Evolutionary conservation across 2,329 filamentous ascomycete species (phyloP), one percentile per base, ranked within the genome.

Genomic region (Massarina eburnea): DNA sequence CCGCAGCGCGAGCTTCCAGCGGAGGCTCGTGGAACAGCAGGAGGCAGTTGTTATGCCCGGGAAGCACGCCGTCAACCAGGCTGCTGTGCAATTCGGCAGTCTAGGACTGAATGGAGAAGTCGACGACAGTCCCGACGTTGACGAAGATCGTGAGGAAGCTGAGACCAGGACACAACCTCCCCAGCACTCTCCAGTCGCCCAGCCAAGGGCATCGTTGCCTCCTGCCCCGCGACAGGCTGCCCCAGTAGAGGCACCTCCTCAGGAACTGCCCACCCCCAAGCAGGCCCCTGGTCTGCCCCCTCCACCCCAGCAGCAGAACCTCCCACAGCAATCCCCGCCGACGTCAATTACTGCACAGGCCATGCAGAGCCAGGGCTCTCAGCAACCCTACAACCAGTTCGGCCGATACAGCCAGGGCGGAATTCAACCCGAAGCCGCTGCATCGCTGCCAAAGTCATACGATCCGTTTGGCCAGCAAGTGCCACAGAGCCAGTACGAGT

Each of bases 21-120:
- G 92, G 56, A 88, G 90, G 62, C 81, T 96, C 43, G 79, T 95
- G 63, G 91, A 97, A 61, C 94, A 99, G 68, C 91, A 96, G 71
- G 94, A 99, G 75, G 90, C 94, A 48, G 94, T 99, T 32, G 91
- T 96, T 55, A 96, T 99, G 92, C 94, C 94, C 36, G 91, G 89
- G 49, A 96, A 96, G 76, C 91, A 94, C 58, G 91, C 94, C 42
- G 88, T 99, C 21, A 92, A 97, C 68, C 86, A 91, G 61, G 84
- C 92, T 56, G 88, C 91, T 39, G 91, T 99, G 39, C 92, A 97
- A 68, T 99, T 99, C 69, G 94, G 94, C 53, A 95, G 91, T 70
- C 89, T 99, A 78, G 95, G 87, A 65, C 73, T 99, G 62, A 91
- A 89, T 66, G 91, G 85, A 42, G 81, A 82, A 49, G 66, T 73